Conservation (phyloP, 139 green algal species). For the Pseudopediastrum boryanum region DNA sequence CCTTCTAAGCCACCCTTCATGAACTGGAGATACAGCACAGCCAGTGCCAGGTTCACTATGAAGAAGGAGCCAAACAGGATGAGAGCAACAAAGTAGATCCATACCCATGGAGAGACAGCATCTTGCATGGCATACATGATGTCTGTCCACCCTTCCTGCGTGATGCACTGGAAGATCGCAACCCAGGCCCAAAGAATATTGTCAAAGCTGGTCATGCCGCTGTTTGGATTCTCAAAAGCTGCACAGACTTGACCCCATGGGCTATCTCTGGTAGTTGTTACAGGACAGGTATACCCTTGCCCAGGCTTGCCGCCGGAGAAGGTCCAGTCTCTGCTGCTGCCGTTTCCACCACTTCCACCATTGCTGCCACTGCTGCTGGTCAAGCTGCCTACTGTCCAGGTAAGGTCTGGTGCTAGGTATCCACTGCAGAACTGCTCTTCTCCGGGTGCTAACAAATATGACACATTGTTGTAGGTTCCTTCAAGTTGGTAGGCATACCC, state of each 20-base stretch:
- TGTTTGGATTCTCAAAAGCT: slow-evolving; percentile 57
- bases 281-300: slow-evolving; percentile 19
- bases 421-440: slow-evolving; percentile 43
- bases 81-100: slow-evolving; percentile 77
- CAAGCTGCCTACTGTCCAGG: slow-evolving; percentile 27
- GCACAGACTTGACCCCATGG: slow-evolving; percentile 45
- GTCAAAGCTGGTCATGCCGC: slow-evolving; percentile 72
- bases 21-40: slow-evolving; percentile 64
- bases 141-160: slow-evolving; percentile 54
- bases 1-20: too few relatives aligned
- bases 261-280: background rate
- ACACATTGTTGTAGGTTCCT: slow-evolving; percentile 31
- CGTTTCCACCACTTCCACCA: background rate
- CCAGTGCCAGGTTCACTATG: slow-evolving; percentile 75
- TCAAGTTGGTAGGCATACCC: background rate
- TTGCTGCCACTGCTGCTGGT: slow-evolving; percentile 3
- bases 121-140: slow-evolving; percentile 63
- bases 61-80: slow-evolving; percentile 82
- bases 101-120: slow-evolving; percentile 43
- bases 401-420: slow-evolving; percentile 16
- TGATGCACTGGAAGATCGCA: slow-evolving; percentile 82
- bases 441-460: slow-evolving; percentile 29
- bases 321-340: background rate
- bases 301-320: slow-evolving; percentile 17
- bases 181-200: slow-evolving; percentile 76